phyloP scores from a whole-genome alignment of 768 basidiomycete genomes.

The Crepidotus variabilis region DNA sequence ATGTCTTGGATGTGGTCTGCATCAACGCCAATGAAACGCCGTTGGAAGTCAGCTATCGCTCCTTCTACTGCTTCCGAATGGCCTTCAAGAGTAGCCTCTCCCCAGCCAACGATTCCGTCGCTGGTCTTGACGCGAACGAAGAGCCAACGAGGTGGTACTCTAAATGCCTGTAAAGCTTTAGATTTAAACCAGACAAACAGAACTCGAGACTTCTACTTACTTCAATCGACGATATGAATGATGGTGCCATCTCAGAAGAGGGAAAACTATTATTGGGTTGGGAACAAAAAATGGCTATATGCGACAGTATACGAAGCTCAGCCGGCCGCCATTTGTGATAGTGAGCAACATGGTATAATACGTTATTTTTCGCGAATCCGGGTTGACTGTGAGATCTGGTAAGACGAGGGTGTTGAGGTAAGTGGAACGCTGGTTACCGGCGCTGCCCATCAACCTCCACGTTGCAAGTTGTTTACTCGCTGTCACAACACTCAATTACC shows the following conservation, averaged over 20 bases:
- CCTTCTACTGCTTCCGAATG: constrained; percentile 76
- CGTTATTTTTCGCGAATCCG: too few species aligned
- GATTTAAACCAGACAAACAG: neutral
- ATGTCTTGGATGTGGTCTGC: constrained; percentile 70
- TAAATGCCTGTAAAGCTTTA: constrained; percentile 42
- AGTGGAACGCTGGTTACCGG: neutral
- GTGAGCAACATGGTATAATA: too few species aligned
- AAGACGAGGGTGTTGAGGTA: too few species aligned
- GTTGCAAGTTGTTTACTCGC: neutral
- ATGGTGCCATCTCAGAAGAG: neutral
- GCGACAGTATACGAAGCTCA: neutral
- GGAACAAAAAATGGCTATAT: neutral
- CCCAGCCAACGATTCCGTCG: constrained; percentile 67
- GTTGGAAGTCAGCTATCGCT: constrained; percentile 53
- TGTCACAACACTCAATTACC: constrained; percentile 12
- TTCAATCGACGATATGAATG: neutral
- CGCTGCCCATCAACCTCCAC: neutral
- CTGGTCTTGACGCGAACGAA: constrained; percentile 68
- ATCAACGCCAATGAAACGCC: constrained; percentile 57
- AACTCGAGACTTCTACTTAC: neutral
- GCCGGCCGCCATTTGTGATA: neutral
- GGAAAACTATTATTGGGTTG: neutral
- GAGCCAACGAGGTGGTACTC: constrained; percentile 70
- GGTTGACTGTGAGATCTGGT: too few species aligned
- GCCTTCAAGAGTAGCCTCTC: constrained; percentile 69